phyloP scores from a whole-genome alignment of 257 asterid species.

The Solanum pennellii region DNA sequence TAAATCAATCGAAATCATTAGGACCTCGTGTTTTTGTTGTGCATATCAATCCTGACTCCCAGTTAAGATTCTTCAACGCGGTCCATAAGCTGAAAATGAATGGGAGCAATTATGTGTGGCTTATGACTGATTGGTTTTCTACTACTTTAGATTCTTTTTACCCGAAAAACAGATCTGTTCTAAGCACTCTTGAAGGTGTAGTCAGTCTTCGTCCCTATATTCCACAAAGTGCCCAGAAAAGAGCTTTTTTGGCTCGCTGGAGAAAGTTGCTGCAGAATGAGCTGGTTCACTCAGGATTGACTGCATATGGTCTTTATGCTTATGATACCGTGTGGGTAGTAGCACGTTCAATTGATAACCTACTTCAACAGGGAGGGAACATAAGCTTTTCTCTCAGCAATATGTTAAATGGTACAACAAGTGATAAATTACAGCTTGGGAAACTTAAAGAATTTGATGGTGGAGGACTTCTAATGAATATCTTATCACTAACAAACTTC shows the following conservation, averaged over 20 bases:
- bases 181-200: conserved; percentile 11
- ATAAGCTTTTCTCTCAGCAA: conserved; percentile 8
- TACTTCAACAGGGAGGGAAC: background rate
- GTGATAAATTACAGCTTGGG: background rate
- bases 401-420: background rate
- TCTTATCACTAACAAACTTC: conserved; percentile 7
- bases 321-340: conserved; percentile 25
- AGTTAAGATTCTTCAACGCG: conserved; percentile 29
- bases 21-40: conserved; percentile 66
- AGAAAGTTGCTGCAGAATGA: conserved; percentile 1
- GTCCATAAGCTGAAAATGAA: conserved; percentile 64
- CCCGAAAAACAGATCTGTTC: conserved; percentile 3
- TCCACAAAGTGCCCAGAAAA: conserved; percentile 4
- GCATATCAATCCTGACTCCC: conserved; percentile 43
- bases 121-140: conserved; percentile 81
- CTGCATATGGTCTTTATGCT: conserved; percentile 23
- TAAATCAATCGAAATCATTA: conserved; percentile 42
- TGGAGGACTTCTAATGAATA: conserved; percentile 9
- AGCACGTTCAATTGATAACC: conserved; percentile 10
- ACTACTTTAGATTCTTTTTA: conserved; percentile 44
- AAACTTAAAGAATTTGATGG: conserved; percentile 13
- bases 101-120: conserved; percentile 66
- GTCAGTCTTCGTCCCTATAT: conserved; percentile 17
- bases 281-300: background rate
- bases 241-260: conserved; percentile 15